Conservation (phyloP, 2,329 filamentous ascomycete species). For the Pestalotiopsis sp. region DNA sequence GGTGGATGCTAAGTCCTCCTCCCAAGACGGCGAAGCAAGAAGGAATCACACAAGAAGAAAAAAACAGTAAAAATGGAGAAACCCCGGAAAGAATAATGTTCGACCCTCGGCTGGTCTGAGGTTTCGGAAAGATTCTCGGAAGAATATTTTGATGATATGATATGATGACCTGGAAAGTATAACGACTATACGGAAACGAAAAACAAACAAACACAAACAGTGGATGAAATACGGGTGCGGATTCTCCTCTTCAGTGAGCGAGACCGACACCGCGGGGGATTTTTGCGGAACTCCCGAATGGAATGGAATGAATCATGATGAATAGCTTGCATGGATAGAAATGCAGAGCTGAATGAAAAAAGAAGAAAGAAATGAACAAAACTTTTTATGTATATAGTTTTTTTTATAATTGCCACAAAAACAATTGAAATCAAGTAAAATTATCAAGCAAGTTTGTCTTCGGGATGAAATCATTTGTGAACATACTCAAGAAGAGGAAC, state of each 20-base stretch:
- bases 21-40: not conserved
- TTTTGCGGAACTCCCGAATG: no score
- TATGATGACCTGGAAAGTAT: not conserved
- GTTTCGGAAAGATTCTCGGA: not conserved
- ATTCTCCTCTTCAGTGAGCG: no score
- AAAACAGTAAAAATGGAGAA: not conserved
- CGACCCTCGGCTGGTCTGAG: not conserved
- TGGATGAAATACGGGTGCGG: not conserved
- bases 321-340: not conserved
- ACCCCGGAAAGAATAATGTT: not conserved
- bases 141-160: not conserved
- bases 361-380: not conserved
- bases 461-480: no score
- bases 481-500: no score
- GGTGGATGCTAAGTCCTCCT: constrained; percentile 38
- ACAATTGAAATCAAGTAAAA: not conserved
- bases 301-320: no score
- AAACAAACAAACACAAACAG: not conserved
- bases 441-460: no score
- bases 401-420: not conserved
- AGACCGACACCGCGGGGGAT: no score
- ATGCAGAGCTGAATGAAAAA: not conserved
- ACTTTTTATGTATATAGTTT: not conserved
- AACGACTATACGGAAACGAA: not conserved
- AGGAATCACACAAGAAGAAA: not conserved